Evolutionary conservation across 2,329 filamentous ascomycete species (phyloP).

Genomic region (Penicillium hordei): DNA sequence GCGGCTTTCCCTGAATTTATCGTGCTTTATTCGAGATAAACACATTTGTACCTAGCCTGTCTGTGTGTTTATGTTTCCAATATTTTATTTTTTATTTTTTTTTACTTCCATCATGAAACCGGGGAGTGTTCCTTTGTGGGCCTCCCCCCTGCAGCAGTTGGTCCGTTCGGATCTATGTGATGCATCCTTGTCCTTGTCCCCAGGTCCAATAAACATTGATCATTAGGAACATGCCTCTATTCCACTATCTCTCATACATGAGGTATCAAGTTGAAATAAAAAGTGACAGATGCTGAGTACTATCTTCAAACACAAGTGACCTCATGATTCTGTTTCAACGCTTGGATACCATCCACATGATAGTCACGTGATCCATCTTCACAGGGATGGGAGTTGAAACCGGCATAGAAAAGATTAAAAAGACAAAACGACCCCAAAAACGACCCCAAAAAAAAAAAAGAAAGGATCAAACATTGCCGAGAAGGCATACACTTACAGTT

Average conservation of each 20-base stretch:
- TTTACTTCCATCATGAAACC: conserved; percentile 6
- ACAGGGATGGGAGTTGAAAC: not conserved
- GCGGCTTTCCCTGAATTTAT: not conserved
- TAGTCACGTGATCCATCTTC: not conserved
- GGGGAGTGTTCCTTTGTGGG: conserved; percentile 6
- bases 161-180: conserved; percentile 1
- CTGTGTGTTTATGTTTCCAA: not conserved
- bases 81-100: too few relatives aligned
- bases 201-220: not conserved
- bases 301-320: not conserved
- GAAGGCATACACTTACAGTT: not conserved
- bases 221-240: not conserved
- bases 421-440: not conserved
- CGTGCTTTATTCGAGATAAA: not conserved
- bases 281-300: not conserved
- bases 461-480: not conserved
- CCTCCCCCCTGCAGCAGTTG: conserved; percentile 11
- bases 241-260: not conserved
- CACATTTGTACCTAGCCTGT: not conserved
- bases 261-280: not conserved
- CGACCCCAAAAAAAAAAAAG: not conserved
- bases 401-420: not conserved
- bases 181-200: conserved; percentile 2
- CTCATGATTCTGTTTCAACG: not conserved
- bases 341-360: too few relatives aligned